Percentiles rank a stretch among this genome's conserved stretches.
Conservation (phyloP, 352 stramenopile genomes). For the Plasmopara muralis region DNA sequence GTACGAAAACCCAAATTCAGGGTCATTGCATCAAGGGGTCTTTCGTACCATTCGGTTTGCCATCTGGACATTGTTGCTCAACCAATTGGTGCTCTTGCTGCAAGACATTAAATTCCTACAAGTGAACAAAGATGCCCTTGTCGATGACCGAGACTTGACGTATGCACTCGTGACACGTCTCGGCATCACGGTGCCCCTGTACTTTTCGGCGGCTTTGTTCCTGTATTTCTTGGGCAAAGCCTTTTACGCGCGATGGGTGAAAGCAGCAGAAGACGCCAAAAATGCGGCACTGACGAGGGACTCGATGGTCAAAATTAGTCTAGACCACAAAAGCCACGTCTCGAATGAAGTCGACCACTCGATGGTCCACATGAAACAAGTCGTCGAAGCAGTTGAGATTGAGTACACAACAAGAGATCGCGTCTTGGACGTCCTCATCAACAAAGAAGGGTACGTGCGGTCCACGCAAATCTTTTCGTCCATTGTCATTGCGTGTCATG, state of each 20-base stretch:
- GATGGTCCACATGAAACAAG: constrained; percentile 30
- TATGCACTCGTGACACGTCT: constrained; percentile 61
- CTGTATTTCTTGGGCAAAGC: constrained; percentile 75
- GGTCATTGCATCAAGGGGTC: constrained; percentile 60
- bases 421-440: constrained; percentile 53
- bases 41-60: constrained; percentile 73
- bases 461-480: constrained; percentile 73
- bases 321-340: constrained; percentile 18
- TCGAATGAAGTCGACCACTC: constrained; percentile 7
- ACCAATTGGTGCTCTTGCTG: constrained; percentile 63
- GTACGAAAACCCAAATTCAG: constrained; percentile 78
- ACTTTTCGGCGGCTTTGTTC: constrained; percentile 57
- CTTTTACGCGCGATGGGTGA: constrained; percentile 66
- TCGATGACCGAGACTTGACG: constrained; percentile 45
- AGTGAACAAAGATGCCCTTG: constrained; percentile 44
- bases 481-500: constrained; percentile 60
- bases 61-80: constrained; percentile 59
- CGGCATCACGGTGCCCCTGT: constrained; percentile 66
- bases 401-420: constrained; percentile 44
- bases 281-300: constrained; percentile 45
- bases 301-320: constrained; percentile 24
- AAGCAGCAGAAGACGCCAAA: constrained; percentile 53
- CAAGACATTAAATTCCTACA: constrained; percentile 79
- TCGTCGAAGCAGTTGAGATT: constrained; percentile 41
- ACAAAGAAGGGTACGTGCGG: constrained; percentile 74